Evolutionary conservation across 2,329 filamentous ascomycete species (phyloP).

Genomic region (Pseudogymnoascus pannorum): DNA sequence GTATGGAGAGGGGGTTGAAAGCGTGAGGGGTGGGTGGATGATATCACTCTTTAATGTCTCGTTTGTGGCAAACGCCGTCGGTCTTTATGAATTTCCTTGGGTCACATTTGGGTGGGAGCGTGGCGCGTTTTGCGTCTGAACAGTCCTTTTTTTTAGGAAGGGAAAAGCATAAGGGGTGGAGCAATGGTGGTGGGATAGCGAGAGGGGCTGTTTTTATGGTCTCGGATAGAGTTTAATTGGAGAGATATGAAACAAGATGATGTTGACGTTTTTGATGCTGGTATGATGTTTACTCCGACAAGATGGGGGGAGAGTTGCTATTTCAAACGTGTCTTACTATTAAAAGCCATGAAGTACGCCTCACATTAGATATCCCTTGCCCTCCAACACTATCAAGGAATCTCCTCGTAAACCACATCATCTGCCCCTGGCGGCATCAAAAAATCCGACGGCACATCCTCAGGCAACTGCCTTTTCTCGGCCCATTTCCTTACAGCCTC

Average conservation of each 20-base stretch:
- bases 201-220: background rate
- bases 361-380: background rate
- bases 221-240: background rate
- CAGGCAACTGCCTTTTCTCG: slow-evolving; percentile 37
- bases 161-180: background rate
- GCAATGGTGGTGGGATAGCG: background rate
- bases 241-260: background rate
- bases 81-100: background rate
- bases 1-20: slow-evolving; percentile 55
- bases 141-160: background rate
- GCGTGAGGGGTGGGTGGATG: slow-evolving; percentile 11
- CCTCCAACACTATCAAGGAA: slow-evolving; percentile 15
- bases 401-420: slow-evolving; percentile 16
- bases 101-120: background rate
- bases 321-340: background rate
- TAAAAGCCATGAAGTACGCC: background rate
- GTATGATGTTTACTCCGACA: background rate
- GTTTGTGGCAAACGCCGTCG: background rate
- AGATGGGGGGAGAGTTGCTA: background rate
- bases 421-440: slow-evolving; percentile 13
- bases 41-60: slow-evolving; percentile 1
- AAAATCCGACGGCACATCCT: slow-evolving; percentile 21
- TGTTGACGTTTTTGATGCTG: background rate
- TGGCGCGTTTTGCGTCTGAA: background rate
- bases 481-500: slow-evolving; percentile 45